These are phyloP conservation scores for Mitragyna speciosa DNA, from an alignment of 257 asterid genomes.

Conservation along the genomic window DNA sequence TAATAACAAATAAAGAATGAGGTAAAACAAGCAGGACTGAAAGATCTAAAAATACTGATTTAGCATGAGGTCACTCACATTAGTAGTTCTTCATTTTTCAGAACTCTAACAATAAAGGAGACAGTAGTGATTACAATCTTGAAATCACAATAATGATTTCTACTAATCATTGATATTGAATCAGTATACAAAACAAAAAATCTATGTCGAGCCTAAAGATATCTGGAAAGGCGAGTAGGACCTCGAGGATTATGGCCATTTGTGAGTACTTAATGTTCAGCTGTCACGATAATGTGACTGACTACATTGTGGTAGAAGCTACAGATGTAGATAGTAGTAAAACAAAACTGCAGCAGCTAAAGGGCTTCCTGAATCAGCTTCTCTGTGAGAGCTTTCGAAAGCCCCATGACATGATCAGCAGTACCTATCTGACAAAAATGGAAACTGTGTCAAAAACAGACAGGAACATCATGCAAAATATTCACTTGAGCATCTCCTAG, in stretches of 20 bases:
- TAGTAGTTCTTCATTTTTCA: not conserved
- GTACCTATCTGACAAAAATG: conserved; percentile 62
- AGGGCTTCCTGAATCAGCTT: conserved; percentile 66
- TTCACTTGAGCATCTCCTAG: too few relatives aligned
- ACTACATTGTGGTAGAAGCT: not conserved
- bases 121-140: too few relatives aligned
- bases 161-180: not conserved
- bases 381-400: conserved; percentile 65
- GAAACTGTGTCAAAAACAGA: not conserved
- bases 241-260: not conserved
- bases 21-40: too few relatives aligned
- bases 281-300: not conserved
- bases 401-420: conserved; percentile 83
- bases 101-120: not conserved
- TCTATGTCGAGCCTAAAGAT: not conserved
- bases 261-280: not conserved
- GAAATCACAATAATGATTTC: not conserved
- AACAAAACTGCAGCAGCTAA: conserved; percentile 20
- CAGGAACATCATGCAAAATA: not conserved
- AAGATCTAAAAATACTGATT: too few relatives aligned
- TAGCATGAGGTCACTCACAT: not conserved
- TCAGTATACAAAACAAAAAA: not conserved
- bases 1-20: too few relatives aligned
- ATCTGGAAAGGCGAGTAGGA: not conserved
- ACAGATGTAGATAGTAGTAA: not conserved